Evolutionary conservation across 1,284 basidiomycete species (phyloP), one percentile per base, ranked within the genome.

Genomic region (Vanrija humicola): DNA sequence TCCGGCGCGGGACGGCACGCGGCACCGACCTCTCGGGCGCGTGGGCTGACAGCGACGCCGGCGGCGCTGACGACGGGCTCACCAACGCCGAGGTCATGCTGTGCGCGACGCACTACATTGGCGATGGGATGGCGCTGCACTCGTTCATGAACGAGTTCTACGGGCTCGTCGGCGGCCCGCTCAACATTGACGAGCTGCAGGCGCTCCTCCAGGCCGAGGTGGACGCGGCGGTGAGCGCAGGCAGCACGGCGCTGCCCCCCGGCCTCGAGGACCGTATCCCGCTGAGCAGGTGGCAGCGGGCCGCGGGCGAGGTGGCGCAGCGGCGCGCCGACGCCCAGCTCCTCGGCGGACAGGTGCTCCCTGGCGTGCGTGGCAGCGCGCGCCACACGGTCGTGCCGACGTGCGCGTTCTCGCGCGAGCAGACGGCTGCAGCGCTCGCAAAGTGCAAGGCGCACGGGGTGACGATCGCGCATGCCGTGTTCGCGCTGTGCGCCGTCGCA

Each of bases 71-170:
- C 28, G 46, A 50, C 15, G 44, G 54, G 21, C 28, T 44, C 14
- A 26, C 28, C 43, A 39, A 42, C 29, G 8, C 34, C 26, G 51
- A 87, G 65, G 68, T 86, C 48, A 72, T 87, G 48, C 80, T 89
- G 29, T 84, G 84, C 64, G 84, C 86, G 4, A 82, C 85, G 10
- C 87, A 89, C 65, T 89, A 84, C 70, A 70, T 89, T 40, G 87
- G 86, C 9, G 88, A 90, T 67, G 87, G 86, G 25, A 87, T 88
- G 83, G 86, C 87, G 3, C 78, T 89, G 16, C 87, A 90, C 70
- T 78, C 80, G 54, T 85, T 85, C 58, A 84, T 85, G 12, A 86
- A 88, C 67, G 85, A 89, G 62, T 83, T 89, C 67, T 85, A 88
- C 68, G 63, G 69, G 10, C 75, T 89, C 6, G 76, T 90, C 25